Evolutionary conservation across 2,329 filamentous ascomycete genomes (phyloP), one percentile per base, ranked within the genome.

Genomic region (Diaporthe sp.): DNA sequence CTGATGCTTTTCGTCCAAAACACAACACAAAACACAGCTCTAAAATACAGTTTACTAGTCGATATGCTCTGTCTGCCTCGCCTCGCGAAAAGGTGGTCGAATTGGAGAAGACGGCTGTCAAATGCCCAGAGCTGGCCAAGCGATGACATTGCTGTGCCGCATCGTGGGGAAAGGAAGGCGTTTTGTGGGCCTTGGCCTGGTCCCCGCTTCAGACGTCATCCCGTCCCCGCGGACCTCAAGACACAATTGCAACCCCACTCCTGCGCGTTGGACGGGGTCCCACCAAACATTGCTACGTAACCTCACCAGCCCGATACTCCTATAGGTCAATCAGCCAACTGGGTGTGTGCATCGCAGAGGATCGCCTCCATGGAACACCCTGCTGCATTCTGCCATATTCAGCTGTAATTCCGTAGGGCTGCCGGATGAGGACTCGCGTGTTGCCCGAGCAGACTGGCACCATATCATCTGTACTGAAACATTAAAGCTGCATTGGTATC

Each of bases 131-230:
- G 30, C 27, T 22, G 59, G 61, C 39, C 63, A 66, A 66, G 44
- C 63, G 63, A 51, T 68, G 63, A 68, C 63, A 68, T 30, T 68
- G 63, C 63, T 51, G 63, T 68, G 47, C 63, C 47, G 32, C 47
- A 68, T 39, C 30, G 63, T 68, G 63, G 63, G 63, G 63, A 25
- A 66, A 37, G n/a, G 59, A 22, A 63, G 17, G 27, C 39, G 17
- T 47, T 53, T 50, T 19, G 42, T 51, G 63, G 30, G 42, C 27
- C 42, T 50, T 47, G 19, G 63, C n/a, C 30, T 15, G 17, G 63
- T 37, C 63, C 63, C 63, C 63, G 47, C 63, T 50, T 53, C 32
- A 68, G 63, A 68, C 63, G 63, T 68, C 63, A 68, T 68, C 63
- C 63, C 63, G 63, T 51, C 13, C 44, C 44, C 44, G 44, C 32